Conservation (phyloP, 2,329 filamentous ascomycete species). For the Penicillium sp. region DNA sequence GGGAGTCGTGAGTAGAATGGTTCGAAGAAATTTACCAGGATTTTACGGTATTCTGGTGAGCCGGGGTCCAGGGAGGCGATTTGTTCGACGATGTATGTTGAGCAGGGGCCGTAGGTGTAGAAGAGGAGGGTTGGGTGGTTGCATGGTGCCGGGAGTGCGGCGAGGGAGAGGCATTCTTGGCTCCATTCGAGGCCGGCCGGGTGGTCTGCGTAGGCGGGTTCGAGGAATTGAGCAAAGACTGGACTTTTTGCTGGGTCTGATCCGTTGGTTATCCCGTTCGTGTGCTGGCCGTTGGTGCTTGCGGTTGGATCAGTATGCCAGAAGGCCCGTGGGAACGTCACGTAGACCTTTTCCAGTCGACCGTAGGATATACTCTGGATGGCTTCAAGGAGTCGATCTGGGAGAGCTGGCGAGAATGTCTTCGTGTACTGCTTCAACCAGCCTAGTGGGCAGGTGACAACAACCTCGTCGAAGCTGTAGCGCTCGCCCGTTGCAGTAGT, state of each 20-base stretch:
- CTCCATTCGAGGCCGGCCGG: constrained; percentile 69
- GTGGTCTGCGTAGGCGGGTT: constrained; percentile 65
- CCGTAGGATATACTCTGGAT: constrained; percentile 53
- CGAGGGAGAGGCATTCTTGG: constrained; percentile 76
- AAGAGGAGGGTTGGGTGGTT: constrained; percentile 83
- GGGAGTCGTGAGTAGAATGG: constrained; percentile 79
- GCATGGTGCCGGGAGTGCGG: constrained; percentile 59
- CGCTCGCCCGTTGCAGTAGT: constrained; percentile 40
- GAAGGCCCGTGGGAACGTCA: constrained; percentile 74
- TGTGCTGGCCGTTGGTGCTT: background rate
- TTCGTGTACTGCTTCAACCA: constrained; percentile 54
- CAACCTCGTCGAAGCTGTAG: constrained; percentile 53
- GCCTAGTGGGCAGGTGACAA: constrained; percentile 56
- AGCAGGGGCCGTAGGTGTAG: constrained; percentile 56
- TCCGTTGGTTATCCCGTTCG: background rate
- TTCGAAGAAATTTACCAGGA: constrained; percentile 67
- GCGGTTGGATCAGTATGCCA: constrained; percentile 58
- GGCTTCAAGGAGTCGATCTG: constrained; percentile 45
- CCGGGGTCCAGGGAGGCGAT: constrained; percentile 36
- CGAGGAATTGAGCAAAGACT: constrained; percentile 75
- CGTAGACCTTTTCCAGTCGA: constrained; percentile 52
- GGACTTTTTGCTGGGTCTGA: constrained; percentile 42
- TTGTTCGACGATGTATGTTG: constrained; percentile 41
- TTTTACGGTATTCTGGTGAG: constrained; percentile 53
- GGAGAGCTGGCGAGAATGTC: constrained; percentile 50